Conservation (phyloP, 164 flowering plant genomes). For the Stephania japonica region DNA sequence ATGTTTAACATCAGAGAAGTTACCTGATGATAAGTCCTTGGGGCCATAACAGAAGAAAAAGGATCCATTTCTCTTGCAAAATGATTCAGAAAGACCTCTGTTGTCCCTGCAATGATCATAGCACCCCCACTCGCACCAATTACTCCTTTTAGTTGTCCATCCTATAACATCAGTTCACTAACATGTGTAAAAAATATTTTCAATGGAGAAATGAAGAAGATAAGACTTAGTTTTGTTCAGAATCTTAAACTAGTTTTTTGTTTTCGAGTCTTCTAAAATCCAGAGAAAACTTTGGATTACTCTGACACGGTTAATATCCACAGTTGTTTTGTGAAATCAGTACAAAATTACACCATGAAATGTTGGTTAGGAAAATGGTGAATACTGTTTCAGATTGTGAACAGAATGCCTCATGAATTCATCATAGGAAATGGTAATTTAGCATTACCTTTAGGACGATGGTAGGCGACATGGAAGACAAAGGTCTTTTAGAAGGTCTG, state of each 20-base stretch:
- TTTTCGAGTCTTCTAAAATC: too few species aligned
- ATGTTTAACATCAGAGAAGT: neutral
- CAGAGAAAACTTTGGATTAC: too few species aligned
- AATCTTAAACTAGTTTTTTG: too few species aligned
- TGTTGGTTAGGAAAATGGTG: too few species aligned
- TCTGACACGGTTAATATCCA: too few species aligned
- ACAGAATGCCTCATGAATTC: too few species aligned
- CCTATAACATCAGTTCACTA: constrained; percentile 22
- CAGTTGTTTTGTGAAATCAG: too few species aligned
- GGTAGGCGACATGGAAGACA: constrained; percentile 69
- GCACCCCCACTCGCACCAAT: constrained; percentile 66
- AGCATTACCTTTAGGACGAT: constrained; percentile 50
- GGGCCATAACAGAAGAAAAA: constrained; percentile 46
- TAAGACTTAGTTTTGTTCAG: neutral
- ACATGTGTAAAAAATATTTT: neutral
- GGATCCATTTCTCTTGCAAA: constrained; percentile 55
- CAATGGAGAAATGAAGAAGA: neutral
- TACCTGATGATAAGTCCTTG: constrained; percentile 66
- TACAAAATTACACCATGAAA: too few species aligned
- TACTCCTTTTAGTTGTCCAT: constrained; percentile 41
- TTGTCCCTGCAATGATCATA: constrained; percentile 41
- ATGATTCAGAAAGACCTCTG: constrained; percentile 57
- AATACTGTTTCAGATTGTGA: too few species aligned
- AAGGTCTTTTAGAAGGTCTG: constrained; percentile 52
- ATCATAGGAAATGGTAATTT: neutral